Evolutionary conservation across 2,329 filamentous ascomycete species (phyloP).

Genomic region (Neurospora sp.): DNA sequence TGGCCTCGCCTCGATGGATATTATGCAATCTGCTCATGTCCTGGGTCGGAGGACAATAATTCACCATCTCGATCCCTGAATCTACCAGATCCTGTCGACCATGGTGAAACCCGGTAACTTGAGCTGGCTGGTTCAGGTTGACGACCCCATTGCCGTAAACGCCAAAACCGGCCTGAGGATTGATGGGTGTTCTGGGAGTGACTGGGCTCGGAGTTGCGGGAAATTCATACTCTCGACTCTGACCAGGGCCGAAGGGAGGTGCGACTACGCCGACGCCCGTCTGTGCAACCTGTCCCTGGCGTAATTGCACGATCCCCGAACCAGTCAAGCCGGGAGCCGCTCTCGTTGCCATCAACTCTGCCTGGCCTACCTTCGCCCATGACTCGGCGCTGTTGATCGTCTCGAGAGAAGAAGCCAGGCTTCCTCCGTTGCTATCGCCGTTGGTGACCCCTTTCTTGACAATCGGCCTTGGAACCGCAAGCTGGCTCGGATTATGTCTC

Average conservation of each 20-base stretch:
- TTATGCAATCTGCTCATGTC: neutral
- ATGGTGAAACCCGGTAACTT: neutral
- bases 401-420: constrained; percentile 5
- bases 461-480: neutral
- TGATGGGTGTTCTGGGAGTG: neutral
- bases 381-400: constrained; percentile 5
- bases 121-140: neutral
- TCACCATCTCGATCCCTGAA: neutral
- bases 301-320: neutral
- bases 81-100: neutral
- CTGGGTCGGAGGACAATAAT: neutral
- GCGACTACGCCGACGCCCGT: neutral
- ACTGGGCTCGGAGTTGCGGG: neutral
- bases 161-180: neutral
- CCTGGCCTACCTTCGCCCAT: constrained; percentile 1
- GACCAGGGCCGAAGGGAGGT: neutral
- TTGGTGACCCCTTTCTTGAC: neutral
- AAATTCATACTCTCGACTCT: neutral
- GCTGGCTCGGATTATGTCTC: neutral
- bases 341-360: neutral
- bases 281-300: neutral
- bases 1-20: neutral
- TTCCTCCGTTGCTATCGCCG: constrained; percentile 6
- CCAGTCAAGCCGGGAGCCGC: neutral
- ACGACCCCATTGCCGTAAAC: neutral